A percentile compares a stretch with the other conserved stretches of the same genome.
These are phyloP conservation scores for Rutstroemia sp. DNA, from an alignment of 2,329 filamentous ascomycete species.

Conservation along the genomic window DNA sequence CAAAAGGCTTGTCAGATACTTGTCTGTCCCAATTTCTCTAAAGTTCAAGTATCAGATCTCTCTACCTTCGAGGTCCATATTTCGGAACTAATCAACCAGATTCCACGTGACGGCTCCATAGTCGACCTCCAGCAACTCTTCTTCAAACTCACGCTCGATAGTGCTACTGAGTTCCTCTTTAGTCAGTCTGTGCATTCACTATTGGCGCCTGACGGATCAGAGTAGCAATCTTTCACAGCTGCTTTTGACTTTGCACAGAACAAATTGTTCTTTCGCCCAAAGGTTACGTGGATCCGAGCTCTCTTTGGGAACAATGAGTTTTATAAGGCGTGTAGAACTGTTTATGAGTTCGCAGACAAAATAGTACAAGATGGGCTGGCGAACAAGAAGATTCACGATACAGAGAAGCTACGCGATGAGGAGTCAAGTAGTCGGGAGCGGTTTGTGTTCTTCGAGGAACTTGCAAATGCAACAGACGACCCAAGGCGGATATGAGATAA, in stretches of 20 bases:
- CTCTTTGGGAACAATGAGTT: not conserved
- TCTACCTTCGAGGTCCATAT: no score
- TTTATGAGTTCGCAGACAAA: not conserved
- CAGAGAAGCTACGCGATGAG: slow-evolving; percentile 18
- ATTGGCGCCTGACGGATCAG: not conserved
- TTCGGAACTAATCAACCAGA: no score
- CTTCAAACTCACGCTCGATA: slow-evolving; percentile 36
- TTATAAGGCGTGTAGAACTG: not conserved
- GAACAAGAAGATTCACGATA: slow-evolving; percentile 26
- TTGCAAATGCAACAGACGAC: slow-evolving; percentile 41
- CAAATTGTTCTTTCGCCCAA: slow-evolving; percentile 19
- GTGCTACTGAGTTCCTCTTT: slow-evolving; percentile 39
- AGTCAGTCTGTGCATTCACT: slow-evolving; percentile 40
- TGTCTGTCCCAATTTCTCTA: no score
- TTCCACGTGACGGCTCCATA: no score
- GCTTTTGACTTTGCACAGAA: slow-evolving; percentile 35
- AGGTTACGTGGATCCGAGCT: not conserved
- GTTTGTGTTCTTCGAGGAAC: slow-evolving; percentile 32
- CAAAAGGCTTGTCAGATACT: no score
- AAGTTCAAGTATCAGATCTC: no score
- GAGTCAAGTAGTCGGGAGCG: slow-evolving; percentile 38
- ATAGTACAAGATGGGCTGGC: slow-evolving; percentile 21
- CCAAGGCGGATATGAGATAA: slow-evolving; percentile 40
- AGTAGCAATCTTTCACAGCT: not conserved
- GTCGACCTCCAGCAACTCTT: slow-evolving; percentile 52